These are phyloP conservation scores for Erythrophleum fordii DNA, from an alignment of 306 rosid genomes.

Conservation along the genomic window DNA sequence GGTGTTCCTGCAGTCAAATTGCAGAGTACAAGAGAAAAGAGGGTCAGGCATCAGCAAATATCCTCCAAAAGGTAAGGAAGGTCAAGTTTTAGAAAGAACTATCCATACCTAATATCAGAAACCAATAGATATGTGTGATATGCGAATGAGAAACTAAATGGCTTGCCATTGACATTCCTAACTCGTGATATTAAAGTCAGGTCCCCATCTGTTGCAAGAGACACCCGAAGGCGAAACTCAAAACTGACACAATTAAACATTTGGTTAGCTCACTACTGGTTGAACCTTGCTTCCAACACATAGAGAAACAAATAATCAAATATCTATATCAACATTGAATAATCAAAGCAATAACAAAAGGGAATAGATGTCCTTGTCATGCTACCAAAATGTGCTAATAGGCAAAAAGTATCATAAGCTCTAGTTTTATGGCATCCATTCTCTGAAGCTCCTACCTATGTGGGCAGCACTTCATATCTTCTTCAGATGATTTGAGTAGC, in stretches of 20 bases:
- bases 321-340: conserved; percentile 4
- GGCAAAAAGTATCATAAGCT: not conserved
- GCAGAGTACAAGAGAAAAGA: conserved; percentile 23
- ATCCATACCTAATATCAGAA: conserved; percentile 85
- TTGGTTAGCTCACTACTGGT: conserved; percentile 28
- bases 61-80: conserved; percentile 1
- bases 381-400: not conserved
- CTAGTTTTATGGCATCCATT: not conserved
- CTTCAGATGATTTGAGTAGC: conserved; percentile 78
- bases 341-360: not conserved
- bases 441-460: conserved; percentile 43
- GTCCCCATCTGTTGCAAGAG: conserved; percentile 64
- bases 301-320: conserved; percentile 9
- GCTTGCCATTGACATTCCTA: conserved; percentile 82
- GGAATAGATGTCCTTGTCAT: not conserved
- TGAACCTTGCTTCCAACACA: conserved; percentile 29
- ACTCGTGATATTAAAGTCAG: conserved; percentile 70
- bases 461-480: conserved; percentile 84
- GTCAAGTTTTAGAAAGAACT: conserved; percentile 31
- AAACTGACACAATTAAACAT: conserved; percentile 57
- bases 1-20: conserved; percentile 17
- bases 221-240: conserved; percentile 85
- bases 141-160: conserved; percentile 85
- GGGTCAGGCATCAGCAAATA: conserved; percentile 6
- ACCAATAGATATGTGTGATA: conserved; percentile 81